Evolutionary conservation across 129 eudicot species (phyloP), one percentile per base, ranked within the genome.

Genomic region (Flaveria brownii): DNA sequence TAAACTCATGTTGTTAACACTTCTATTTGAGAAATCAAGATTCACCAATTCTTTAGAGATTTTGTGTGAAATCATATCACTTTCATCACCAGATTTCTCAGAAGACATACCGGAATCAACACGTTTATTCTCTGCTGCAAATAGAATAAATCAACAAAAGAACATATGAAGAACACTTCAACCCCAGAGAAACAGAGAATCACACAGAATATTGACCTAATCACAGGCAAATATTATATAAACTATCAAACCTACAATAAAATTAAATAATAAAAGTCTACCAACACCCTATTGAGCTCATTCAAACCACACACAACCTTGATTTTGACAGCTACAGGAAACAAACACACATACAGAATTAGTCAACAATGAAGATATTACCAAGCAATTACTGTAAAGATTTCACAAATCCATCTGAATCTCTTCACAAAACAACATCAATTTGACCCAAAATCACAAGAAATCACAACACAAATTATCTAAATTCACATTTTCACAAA

Each of bases 81-180:
- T 89, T 82, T 87, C 94, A 76, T 89, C 94, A 61, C 80, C 86
- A 15, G 89, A 84, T 78, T 84, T 93, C 72, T 77, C 87, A 10
- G 87, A 87, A 47, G 81, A 82, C 76, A 77, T 64, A 61, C 84
- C 86, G 46, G 80, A 84, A 74, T 77, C 96, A 54, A 67, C 78
- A 76, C 72, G 85, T 62, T 77, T 81, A 74, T 83, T 91, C 59
- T 71, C 86, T 30, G 90, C 96, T 95, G 96, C 63, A 89, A 76
- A 47, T 30, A 89, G 73, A 47, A 18, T 49, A 30, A 36, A 36
- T 36, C 41, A 72, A 72, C 49, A 63, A 14, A 72, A 60, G 68
- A 68, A 14, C 42, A 61, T 23, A 74, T 33, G 75, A 39, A 56
- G 39, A 30, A 63, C 46, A 28, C 54, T 73, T 30, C 77, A 68